Evolutionary conservation across 441 rosid species (phyloP).

Genomic region (Pelargonium citronellum): DNA sequence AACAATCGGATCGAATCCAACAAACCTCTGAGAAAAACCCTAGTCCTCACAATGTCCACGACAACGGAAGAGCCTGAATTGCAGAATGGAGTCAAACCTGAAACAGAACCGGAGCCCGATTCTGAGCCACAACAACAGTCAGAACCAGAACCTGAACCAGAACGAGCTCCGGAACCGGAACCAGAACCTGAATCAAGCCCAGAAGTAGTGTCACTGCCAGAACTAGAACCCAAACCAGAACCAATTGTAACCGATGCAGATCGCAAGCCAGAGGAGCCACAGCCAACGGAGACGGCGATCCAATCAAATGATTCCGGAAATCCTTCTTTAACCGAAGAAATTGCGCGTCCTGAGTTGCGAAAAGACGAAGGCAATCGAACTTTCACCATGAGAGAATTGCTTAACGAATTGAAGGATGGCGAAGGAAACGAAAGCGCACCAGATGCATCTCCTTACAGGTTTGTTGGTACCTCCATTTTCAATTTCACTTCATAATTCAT

Average conservation of each 20-base stretch:
- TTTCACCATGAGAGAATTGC: constrained; percentile 86
- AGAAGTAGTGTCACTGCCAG: constrained; percentile 6
- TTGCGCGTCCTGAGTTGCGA: constrained; percentile 27
- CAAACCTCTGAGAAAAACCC: background rate
- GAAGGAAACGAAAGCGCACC: constrained; percentile 53
- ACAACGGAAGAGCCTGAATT: constrained; percentile 38
- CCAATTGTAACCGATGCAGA: constrained; percentile 15
- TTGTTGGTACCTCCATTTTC: background rate
- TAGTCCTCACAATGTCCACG: constrained; percentile 32
- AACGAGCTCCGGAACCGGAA: constrained; percentile 16
- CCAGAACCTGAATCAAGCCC: constrained; percentile 19
- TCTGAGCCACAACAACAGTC: constrained; percentile 9
- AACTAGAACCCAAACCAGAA: constrained; percentile 15
- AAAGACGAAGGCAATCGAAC: constrained; percentile 61
- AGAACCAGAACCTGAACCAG: constrained; percentile 21
- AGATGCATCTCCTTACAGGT: constrained; percentile 42
- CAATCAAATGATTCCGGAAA: constrained; percentile 28
- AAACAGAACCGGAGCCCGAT: constrained; percentile 20
- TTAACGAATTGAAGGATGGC: constrained; percentile 68
- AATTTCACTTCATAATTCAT: constrained; percentile 7
- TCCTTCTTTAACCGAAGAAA: constrained; percentile 26
- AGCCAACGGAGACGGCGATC: constrained; percentile 29
- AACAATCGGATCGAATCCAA: background rate
- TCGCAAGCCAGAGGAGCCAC: constrained; percentile 23
- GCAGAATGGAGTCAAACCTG: constrained; percentile 35